These are phyloP conservation scores for Quercus ilex DNA, from an alignment of 306 rosid species.

Conservation along the genomic window DNA sequence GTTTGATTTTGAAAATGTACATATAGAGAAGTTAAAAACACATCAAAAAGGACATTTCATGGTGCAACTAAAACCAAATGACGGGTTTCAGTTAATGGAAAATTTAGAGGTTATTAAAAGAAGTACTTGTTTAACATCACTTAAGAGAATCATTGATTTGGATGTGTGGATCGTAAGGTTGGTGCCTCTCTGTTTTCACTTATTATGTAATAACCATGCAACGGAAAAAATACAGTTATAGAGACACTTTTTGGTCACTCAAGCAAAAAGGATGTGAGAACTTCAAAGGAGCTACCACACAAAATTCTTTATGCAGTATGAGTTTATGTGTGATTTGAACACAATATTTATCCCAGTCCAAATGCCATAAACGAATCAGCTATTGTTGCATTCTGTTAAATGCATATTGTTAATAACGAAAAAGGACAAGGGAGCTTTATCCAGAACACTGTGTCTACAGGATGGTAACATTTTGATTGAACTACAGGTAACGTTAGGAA, in stretches of 20 bases:
- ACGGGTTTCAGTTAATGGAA: not conserved
- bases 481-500: constrained; percentile 12
- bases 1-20: not conserved
- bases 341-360: constrained; percentile 75
- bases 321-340: constrained; percentile 71
- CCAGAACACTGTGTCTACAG: not conserved
- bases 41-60: not conserved
- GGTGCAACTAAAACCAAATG: not conserved
- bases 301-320: not conserved
- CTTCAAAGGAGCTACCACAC: not conserved
- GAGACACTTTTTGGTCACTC: not conserved
- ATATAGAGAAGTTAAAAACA: not conserved
- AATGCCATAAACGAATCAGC: constrained; percentile 64
- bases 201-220: not conserved
- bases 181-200: not conserved
- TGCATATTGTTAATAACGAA: constrained; percentile 14
- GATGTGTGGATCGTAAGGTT: not conserved
- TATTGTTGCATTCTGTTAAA: constrained; percentile 51
- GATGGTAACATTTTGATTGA: not conserved
- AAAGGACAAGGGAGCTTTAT: constrained; percentile 10
- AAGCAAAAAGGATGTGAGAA: not conserved
- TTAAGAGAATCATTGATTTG: not conserved
- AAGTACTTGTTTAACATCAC: not conserved
- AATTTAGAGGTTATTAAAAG: not conserved
- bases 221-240: not conserved